phyloP scores from a whole-genome alignment of 495 filamentous ascomycete species.

The Xanthoparmelia taractica region DNA sequence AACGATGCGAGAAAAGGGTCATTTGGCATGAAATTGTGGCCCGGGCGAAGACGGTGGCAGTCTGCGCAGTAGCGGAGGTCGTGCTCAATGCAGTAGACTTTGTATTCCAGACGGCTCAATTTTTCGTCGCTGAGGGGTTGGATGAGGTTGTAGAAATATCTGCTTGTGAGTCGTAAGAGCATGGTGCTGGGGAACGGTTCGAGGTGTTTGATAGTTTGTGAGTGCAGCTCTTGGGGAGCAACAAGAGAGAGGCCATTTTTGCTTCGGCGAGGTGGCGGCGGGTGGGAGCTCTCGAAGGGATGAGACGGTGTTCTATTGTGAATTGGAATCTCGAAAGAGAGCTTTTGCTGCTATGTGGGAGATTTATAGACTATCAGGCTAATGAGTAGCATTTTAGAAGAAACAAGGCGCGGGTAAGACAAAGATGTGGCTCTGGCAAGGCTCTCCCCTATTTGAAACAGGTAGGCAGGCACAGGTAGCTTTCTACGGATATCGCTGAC shows the following conservation, averaged over 20 bases:
- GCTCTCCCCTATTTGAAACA: background rate
- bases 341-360: background rate
- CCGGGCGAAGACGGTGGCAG: background rate
- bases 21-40: background rate
- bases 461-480: background rate
- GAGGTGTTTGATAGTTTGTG: background rate
- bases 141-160: background rate
- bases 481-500: background rate
- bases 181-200: background rate
- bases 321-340: background rate
- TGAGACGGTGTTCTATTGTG: background rate
- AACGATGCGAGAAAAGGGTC: background rate
- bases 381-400: background rate
- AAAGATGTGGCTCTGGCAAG: background rate
- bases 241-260: background rate
- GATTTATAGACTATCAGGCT: background rate
- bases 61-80: background rate
- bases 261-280: background rate
- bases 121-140: background rate
- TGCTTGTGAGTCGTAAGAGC: background rate
- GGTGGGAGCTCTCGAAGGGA: background rate
- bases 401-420: background rate
- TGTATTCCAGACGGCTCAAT: background rate
- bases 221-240: background rate
- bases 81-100: background rate